Conservation (phyloP, 225 moss, liverwort and hornwort species). For the Pleurozium schreberi region DNA sequence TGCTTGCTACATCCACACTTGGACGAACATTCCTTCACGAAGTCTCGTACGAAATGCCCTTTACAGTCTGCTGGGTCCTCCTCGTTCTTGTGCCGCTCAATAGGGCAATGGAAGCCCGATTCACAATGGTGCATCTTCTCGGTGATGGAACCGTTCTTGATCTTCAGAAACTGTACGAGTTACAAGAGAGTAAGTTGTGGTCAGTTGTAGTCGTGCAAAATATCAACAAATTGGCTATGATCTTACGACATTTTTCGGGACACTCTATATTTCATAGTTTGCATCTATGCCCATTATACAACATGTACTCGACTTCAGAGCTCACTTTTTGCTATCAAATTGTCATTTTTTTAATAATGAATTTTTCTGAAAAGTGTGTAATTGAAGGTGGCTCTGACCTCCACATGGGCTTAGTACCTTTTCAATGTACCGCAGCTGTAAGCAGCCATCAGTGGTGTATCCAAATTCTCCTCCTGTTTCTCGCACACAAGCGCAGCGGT, state of each 20-base stretch:
- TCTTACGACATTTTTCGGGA: neutral
- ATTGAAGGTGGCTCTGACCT: neutral
- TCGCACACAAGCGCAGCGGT: conserved; percentile 62
- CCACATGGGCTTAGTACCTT: conserved; percentile 4
- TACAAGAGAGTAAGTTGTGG: neutral
- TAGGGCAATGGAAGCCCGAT: conserved; percentile 56
- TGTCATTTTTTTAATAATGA: neutral
- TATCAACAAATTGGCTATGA: neutral
- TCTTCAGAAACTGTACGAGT: conserved; percentile 18
- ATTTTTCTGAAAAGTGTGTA: neutral
- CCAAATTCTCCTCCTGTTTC: conserved; percentile 88
- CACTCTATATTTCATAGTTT: neutral
- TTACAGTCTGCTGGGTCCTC: conserved; percentile 50
- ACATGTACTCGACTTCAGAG: neutral
- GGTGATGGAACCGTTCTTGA: conserved; percentile 16
- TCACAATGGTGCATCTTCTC: conserved; percentile 34
- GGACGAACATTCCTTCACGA: conserved; percentile 88
- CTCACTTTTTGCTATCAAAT: neutral
- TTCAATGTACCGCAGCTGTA: conserved; percentile 31
- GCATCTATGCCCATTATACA: neutral
- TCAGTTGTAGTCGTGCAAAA: neutral
- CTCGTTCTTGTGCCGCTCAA: conserved; percentile 44
- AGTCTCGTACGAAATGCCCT: conserved; percentile 63
- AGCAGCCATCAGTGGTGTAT: conserved; percentile 52
- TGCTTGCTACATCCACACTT: conserved; percentile 82